Evolutionary conservation across 495 filamentous ascomycete species (phyloP).

Genomic region (Xylaria curta): DNA sequence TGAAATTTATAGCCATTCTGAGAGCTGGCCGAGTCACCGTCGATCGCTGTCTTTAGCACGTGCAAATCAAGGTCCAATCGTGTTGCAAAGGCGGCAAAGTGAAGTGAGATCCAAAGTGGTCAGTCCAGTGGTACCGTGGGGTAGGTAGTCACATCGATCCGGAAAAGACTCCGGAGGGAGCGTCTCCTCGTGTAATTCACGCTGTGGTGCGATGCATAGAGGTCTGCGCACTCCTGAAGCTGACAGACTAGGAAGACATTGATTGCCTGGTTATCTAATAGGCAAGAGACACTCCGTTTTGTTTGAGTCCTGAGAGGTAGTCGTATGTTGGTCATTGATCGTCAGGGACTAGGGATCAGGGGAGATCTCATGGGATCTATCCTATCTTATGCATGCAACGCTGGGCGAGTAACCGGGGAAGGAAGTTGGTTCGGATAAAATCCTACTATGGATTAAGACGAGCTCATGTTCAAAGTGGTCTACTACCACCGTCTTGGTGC

Average conservation of each 20-base stretch:
- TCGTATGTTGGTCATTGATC: slow-evolving; percentile 1
- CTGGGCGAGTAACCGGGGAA: not conserved
- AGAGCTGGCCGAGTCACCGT: not conserved
- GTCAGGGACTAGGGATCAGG: not conserved
- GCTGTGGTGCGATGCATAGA: not conserved
- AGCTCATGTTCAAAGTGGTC: not conserved
- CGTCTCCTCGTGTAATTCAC: not conserved
- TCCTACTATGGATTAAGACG: not conserved
- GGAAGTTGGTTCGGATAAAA: slow-evolving; percentile 11
- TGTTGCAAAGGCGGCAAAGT: not conserved
- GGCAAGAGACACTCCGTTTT: not conserved
- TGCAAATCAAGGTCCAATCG: slow-evolving; percentile 2
- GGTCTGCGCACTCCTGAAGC: not conserved
- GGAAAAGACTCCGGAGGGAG: not conserved
- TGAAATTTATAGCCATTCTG: not conserved
- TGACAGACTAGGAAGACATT: not conserved
- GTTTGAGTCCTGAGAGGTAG: not conserved
- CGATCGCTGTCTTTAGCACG: not conserved
- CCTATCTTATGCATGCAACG: slow-evolving; percentile 11
- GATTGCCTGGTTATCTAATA: not conserved
- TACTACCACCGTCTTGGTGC: not conserved
- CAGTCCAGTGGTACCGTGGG: slow-evolving; percentile 14
- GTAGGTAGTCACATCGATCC: not conserved
- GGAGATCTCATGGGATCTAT: slow-evolving; percentile 6
- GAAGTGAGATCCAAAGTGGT: not conserved